phyloP scores from a whole-genome alignment of 2,329 filamentous ascomycete genomes.

The Epichloe uncinata region DNA sequence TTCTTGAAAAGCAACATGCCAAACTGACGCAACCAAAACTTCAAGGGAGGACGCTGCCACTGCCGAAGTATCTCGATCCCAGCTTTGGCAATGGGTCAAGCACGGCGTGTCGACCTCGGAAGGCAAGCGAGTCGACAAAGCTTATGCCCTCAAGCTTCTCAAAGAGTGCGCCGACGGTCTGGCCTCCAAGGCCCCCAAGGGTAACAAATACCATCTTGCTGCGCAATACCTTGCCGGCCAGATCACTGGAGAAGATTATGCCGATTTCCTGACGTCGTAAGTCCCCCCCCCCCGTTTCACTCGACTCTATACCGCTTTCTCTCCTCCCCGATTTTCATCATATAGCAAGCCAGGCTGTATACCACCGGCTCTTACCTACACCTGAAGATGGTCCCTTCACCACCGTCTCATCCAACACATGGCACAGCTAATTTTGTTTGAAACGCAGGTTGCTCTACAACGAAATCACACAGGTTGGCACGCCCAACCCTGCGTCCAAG shows the following conservation, averaged over 20 bases:
- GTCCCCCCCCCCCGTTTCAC: constrained; percentile 17
- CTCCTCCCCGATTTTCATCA: no score
- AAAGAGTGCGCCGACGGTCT: constrained; percentile 74
- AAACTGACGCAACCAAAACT: neutral
- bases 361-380: neutral
- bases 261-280: constrained; percentile 83
- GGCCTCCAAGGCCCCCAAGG: constrained; percentile 60
- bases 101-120: constrained; percentile 63
- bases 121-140: constrained; percentile 87
- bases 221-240: constrained; percentile 87
- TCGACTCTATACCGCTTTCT: neutral
- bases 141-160: constrained; percentile 74
- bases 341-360: neutral
- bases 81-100: constrained; percentile 93
- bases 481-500: constrained; percentile 48
- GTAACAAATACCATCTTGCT: constrained; percentile 84
- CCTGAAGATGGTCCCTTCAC: neutral
- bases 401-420: neutral
- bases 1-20: neutral
- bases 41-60: constrained; percentile 86
- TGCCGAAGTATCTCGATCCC: constrained; percentile 84
- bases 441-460: constrained; percentile 62
- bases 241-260: constrained; percentile 94
- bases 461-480: constrained; percentile 66
- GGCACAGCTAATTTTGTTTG: neutral